Percentiles rank a stretch among this genome's conserved stretches.
phyloP scores from a whole-genome alignment of 2,329 filamentous ascomycete genomes.

The Apiospora rasikravindrae region DNA sequence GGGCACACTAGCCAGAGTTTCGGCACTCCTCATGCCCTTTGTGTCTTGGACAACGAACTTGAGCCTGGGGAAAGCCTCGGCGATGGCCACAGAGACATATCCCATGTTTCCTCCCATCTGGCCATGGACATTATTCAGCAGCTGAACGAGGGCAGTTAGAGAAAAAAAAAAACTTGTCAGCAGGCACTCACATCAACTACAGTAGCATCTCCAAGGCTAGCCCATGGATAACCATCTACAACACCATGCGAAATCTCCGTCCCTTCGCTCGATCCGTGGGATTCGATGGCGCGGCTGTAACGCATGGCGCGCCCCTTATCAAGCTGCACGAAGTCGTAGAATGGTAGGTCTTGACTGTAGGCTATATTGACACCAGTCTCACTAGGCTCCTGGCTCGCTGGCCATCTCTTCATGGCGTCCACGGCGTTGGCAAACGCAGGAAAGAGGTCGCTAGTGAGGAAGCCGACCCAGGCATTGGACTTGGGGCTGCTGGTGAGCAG shows the following conservation, averaged over 20 bases:
- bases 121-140: neutral
- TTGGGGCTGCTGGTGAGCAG: slow-evolving; percentile 7
- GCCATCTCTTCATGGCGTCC: neutral
- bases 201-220: neutral
- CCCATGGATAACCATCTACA: slow-evolving; percentile 16
- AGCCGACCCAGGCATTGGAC: slow-evolving; percentile 8
- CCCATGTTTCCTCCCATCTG: slow-evolving; percentile 22
- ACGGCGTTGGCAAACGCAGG: slow-evolving; percentile 1
- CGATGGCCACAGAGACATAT: slow-evolving; percentile 24
- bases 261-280: slow-evolving; percentile 11
- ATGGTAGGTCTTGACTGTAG: slow-evolving; percentile 6
- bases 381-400: neutral
- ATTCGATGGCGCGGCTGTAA: slow-evolving; percentile 9
- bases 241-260: slow-evolving; percentile 5
- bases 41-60: slow-evolving; percentile 35
- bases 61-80: slow-evolving; percentile 22
- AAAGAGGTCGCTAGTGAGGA: slow-evolving; percentile 9
- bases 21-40: slow-evolving; percentile 30
- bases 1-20: slow-evolving; percentile 21
- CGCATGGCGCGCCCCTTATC: slow-evolving; percentile 7
- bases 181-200: slow-evolving; percentile 12
- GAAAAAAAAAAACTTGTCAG: neutral
- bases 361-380: slow-evolving; percentile 17
- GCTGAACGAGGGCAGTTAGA: neutral
- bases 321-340: slow-evolving; percentile 14